A percentile compares a stretch with the other conserved stretches of the same genome.
Evolutionary conservation across 139 green algal species (phyloP).

Genomic region (Chlamydomonas sp.): DNA sequence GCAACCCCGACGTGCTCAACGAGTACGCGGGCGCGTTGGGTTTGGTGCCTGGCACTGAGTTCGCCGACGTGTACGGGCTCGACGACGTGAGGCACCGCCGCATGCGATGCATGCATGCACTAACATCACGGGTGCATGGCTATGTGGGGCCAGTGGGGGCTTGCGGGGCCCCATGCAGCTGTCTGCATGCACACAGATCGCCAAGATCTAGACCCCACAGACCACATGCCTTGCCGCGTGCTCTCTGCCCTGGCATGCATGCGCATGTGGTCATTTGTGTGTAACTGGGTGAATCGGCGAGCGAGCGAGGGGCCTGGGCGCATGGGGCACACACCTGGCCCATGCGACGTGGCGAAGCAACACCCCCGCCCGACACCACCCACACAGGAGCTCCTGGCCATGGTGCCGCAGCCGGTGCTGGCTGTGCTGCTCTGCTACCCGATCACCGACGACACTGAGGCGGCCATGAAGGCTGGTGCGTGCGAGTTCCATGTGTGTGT

Average conservation of each 20-base stretch:
- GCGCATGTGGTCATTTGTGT: neutral
- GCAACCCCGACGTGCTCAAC: slow-evolving; percentile 80
- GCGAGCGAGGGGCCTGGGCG: neutral
- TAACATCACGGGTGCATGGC: too few relatives aligned
- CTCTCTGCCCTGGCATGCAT: neutral
- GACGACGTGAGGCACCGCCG: slow-evolving; percentile 56
- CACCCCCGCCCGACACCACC: neutral
- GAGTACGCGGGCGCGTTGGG: slow-evolving; percentile 61
- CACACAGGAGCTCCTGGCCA: slow-evolving; percentile 70
- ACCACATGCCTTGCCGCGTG: too few relatives aligned
- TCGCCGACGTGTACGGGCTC: slow-evolving; percentile 71
- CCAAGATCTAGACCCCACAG: too few relatives aligned
- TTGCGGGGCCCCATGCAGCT: neutral
- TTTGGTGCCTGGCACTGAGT: slow-evolving; percentile 36
- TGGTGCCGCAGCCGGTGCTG: slow-evolving; percentile 75
- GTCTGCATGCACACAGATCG: neutral
- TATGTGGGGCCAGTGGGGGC: too few relatives aligned
- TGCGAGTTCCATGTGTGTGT: neutral
- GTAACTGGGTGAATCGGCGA: neutral
- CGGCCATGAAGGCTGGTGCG: slow-evolving; percentile 47
- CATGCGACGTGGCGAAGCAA: too few relatives aligned
- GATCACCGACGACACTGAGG: slow-evolving; percentile 61
- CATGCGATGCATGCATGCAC: too few relatives aligned
- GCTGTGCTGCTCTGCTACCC: slow-evolving; percentile 84
- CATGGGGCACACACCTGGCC: too few relatives aligned